Conservation (phyloP, 148 eudicot genomes). For the Fagopyrum tataricum region DNA sequence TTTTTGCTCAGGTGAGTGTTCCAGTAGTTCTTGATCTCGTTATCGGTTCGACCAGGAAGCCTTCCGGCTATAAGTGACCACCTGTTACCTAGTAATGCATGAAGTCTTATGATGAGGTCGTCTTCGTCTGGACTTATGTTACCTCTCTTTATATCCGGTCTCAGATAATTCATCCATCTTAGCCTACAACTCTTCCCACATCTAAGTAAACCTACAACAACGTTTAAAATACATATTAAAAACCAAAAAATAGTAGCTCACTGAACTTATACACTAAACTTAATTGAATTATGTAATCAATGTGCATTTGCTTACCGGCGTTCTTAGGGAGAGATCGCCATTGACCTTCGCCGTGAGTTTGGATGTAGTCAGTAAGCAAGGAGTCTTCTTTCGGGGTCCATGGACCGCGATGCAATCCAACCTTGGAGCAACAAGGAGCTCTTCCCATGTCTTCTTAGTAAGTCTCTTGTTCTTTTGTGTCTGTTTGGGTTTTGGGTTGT, state of each 20-base stretch:
- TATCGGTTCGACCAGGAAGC: conserved; percentile 65
- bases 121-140: conserved; percentile 53
- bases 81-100: conserved; percentile 47
- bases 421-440: conserved; percentile 56
- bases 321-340: conserved; percentile 61
- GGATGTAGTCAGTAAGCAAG: conserved; percentile 42
- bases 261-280: no score
- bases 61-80: conserved; percentile 68
- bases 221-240: not conserved
- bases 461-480: not conserved
- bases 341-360: conserved; percentile 56
- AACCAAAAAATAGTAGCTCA: not conserved
- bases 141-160: conserved; percentile 64
- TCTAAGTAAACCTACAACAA: conserved; percentile 35
- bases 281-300: no score
- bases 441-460: conserved; percentile 38
- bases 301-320: conserved; percentile 31
- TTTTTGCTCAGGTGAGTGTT: conserved; percentile 43
- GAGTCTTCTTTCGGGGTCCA: conserved; percentile 52
- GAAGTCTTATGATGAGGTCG: conserved; percentile 52
- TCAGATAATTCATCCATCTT: conserved; percentile 62
- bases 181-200: conserved; percentile 72
- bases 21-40: conserved; percentile 68
- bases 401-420: conserved; percentile 61
- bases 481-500: not conserved